Percentiles rank a stretch among this genome's conserved stretches.
Conservation (phyloP, 2,329 filamentous ascomycete species). For the Albifimbria verrucaria region DNA sequence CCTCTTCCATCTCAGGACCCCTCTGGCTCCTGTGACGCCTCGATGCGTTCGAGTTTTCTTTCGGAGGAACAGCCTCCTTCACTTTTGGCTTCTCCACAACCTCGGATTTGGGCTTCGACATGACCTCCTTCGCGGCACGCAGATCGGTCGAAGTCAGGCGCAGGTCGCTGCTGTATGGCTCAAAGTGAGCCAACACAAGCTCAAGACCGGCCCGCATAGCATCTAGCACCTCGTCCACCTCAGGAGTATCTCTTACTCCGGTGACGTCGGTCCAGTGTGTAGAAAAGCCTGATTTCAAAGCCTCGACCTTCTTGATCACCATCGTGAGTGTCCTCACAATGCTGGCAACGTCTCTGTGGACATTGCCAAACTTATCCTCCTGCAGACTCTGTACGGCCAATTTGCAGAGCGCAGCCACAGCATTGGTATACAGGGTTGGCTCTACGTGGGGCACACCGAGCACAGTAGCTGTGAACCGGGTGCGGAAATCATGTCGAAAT, state of each 20-base stretch:
- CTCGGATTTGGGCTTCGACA: constrained; percentile 24
- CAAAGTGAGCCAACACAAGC: constrained; percentile 68
- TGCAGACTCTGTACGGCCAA: constrained; percentile 70
- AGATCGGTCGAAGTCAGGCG: constrained; percentile 69
- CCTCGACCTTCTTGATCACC: constrained; percentile 67
- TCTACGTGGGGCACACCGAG: constrained; percentile 73
- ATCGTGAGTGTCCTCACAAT: constrained; percentile 71
- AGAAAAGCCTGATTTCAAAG: constrained; percentile 56
- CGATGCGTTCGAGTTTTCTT: neutral
- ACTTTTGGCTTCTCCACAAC: constrained; percentile 21
- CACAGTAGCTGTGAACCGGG: constrained; percentile 63
- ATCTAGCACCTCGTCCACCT: constrained; percentile 68
- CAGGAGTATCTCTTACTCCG: constrained; percentile 50
- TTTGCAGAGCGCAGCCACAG: constrained; percentile 64
- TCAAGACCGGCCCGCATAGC: constrained; percentile 63
- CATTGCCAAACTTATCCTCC: constrained; percentile 82
- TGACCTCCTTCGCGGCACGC: constrained; percentile 67
- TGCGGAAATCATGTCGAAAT: constrained; percentile 68
- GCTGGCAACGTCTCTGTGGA: constrained; percentile 73
- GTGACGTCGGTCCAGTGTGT: constrained; percentile 78
- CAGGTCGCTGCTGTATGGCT: constrained; percentile 68
- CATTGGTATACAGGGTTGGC: constrained; percentile 65
- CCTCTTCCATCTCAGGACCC: neutral
- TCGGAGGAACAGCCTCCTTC: too few species aligned
- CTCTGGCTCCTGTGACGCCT: neutral